These are phyloP conservation scores for Dispira parvispora DNA, from an alignment of 192 early-diverging fungal genomes.

Conservation along the genomic window DNA sequence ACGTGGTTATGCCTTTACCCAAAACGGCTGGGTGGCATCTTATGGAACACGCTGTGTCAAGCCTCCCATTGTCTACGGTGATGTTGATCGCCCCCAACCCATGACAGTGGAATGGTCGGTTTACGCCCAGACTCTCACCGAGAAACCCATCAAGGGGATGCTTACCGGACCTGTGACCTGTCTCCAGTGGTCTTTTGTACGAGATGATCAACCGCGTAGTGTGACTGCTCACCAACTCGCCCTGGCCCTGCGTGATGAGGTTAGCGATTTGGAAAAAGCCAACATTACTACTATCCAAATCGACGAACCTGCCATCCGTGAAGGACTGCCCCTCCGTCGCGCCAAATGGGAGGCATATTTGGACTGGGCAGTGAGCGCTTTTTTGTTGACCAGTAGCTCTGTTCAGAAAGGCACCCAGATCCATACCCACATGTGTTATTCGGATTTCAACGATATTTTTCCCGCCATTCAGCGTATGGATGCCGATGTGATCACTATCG, in stretches of 20 bases:
- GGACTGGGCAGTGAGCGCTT: slow-evolving; percentile 86
- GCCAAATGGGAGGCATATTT: slow-evolving; percentile 81
- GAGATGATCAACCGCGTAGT: slow-evolving; percentile 83
- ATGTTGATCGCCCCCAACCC: slow-evolving; percentile 73
- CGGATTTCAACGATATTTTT: slow-evolving; percentile 98
- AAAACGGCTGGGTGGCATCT: slow-evolving; percentile 93
- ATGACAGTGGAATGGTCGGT: slow-evolving; percentile 81
- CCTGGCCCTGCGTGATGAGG: slow-evolving; percentile 92
- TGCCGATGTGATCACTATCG: slow-evolving; percentile 95
- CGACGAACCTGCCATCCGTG: slow-evolving; percentile 98
- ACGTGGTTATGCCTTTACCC: slow-evolving; percentile 84
- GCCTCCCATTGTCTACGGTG: slow-evolving; percentile 95
- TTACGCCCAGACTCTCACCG: slow-evolving; percentile 81
- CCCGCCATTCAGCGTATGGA: slow-evolving; percentile 80
- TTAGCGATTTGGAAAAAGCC: slow-evolving; percentile 78
- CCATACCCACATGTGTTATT: slow-evolving; percentile 99
- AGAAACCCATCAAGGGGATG: slow-evolving; percentile 96
- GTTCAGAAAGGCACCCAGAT: slow-evolving; percentile 83
- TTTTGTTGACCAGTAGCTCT: slow-evolving; percentile 76
- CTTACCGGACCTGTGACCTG: slow-evolving; percentile 96
- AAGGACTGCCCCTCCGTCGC: slow-evolving; percentile 85
- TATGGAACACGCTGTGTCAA: slow-evolving; percentile 95
- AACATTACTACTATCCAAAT: slow-evolving; percentile 92
- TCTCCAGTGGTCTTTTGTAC: slow-evolving; percentile 97
- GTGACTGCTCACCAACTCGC: slow-evolving; percentile 79